Evolutionary conservation across 768 basidiomycete genomes (phyloP).

Genomic region (Boletus tylopilopsis): DNA sequence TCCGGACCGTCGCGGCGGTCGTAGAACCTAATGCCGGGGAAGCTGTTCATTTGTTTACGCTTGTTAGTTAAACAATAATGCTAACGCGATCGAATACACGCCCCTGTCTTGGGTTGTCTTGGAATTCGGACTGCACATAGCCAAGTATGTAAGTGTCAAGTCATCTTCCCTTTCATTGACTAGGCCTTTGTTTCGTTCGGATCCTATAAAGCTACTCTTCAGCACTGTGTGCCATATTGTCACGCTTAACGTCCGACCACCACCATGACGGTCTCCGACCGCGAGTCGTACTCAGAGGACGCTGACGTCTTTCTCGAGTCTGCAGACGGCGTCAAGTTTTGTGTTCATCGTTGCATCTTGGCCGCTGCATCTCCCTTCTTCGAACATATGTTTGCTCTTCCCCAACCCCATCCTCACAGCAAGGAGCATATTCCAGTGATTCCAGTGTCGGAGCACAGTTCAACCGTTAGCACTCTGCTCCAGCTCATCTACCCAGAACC

Average conservation of each 20-base stretch:
- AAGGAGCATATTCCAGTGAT: conserved; percentile 41
- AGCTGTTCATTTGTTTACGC: conserved; percentile 17
- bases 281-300: conserved; percentile 42
- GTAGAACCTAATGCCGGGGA: conserved; percentile 2
- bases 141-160: conserved; percentile 22
- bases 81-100: background rate
- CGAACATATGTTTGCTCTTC: conserved; percentile 61
- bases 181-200: conserved; percentile 2
- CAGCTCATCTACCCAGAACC: conserved; percentile 61
- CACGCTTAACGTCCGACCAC: conserved; percentile 3
- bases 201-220: conserved; percentile 19
- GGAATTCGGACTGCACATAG: conserved; percentile 7
- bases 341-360: conserved; percentile 60
- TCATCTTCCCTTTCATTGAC: background rate
- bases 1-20: conserved; percentile 29
- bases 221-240: background rate
- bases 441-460: conserved; percentile 49
- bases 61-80: conserved; percentile 17
- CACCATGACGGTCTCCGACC: conserved; percentile 28
- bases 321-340: conserved; percentile 44
- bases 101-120: conserved; percentile 18
- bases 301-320: conserved; percentile 55
- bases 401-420: conserved; percentile 40
- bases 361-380: conserved; percentile 66
- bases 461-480: conserved; percentile 47